Evolutionary conservation across 805 yeast species (phyloP).

Genomic region (Teunomyces panamensis): DNA sequence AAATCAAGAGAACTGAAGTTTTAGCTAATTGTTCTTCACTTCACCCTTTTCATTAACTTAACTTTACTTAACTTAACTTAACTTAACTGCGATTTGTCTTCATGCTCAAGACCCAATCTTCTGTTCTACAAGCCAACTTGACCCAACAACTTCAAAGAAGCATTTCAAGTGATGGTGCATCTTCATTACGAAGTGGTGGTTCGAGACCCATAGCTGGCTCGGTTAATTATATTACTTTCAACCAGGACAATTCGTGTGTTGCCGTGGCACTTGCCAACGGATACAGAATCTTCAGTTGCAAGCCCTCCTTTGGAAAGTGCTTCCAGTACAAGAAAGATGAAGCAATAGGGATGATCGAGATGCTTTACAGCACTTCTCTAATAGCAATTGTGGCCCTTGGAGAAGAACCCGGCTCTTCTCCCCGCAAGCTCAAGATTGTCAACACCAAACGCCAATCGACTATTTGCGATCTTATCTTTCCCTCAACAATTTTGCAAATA

Average conservation of each 20-base stretch:
- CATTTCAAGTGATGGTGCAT: slow-evolving; percentile 15
- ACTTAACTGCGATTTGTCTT: background rate
- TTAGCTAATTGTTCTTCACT: too few species aligned
- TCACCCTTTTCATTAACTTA: too few species aligned
- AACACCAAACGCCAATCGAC: slow-evolving; percentile 69
- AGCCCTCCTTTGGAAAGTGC: slow-evolving; percentile 63
- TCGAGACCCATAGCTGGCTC: slow-evolving; percentile 3
- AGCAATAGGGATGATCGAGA: slow-evolving; percentile 72
- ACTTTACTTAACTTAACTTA: background rate
- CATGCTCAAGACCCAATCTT: slow-evolving; percentile 14
- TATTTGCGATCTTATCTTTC: slow-evolving; percentile 43
- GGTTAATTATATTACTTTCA: slow-evolving; percentile 54
- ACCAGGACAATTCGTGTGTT: slow-evolving; percentile 84
- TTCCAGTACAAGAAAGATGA: slow-evolving; percentile 38
- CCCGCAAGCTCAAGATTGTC: slow-evolving; percentile 77
- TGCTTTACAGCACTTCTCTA: slow-evolving; percentile 86
- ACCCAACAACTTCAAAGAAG: slow-evolving; percentile 10
- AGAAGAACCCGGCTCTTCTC: slow-evolving; percentile 65
- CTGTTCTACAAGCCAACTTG: slow-evolving; percentile 11
- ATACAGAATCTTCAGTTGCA: slow-evolving; percentile 79
- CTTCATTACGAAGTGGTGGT: slow-evolving; percentile 13
- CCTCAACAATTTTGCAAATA: slow-evolving; percentile 39
- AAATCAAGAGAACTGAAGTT: too few species aligned
- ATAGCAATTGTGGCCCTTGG: slow-evolving; percentile 82
- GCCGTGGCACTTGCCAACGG: slow-evolving; percentile 67